Conservation (phyloP, 306 rosid genomes). For the Parietaria judaica region DNA sequence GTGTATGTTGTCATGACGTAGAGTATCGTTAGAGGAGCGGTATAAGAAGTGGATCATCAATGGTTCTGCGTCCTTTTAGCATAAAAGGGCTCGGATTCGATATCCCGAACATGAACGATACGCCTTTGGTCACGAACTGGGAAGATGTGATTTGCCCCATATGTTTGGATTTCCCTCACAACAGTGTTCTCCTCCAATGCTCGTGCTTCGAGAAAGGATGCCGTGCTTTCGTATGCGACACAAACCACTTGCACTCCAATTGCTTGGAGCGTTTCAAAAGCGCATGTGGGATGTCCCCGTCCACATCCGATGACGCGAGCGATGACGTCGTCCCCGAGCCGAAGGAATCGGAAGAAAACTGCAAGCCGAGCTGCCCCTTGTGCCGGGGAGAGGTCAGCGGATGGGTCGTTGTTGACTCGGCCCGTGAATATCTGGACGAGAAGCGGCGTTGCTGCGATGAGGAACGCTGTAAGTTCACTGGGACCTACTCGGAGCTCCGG, state of each 20-base stretch:
- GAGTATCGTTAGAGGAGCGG: too few relatives aligned
- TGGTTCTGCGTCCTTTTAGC: slow-evolving; percentile 18
- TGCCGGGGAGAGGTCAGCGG: slow-evolving; percentile 91
- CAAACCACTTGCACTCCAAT: slow-evolving; percentile 77
- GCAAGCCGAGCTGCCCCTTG: slow-evolving; percentile 72
- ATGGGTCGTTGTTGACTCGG: slow-evolving; percentile 65
- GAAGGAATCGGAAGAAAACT: slow-evolving; percentile 32
- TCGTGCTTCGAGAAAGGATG: slow-evolving; percentile 78
- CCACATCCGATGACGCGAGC: slow-evolving; percentile 27
- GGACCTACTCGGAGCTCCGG: slow-evolving; percentile 69
- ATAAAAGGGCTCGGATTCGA: slow-evolving; percentile 16
- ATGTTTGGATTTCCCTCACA: slow-evolving; percentile 94
- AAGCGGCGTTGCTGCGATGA: slow-evolving; percentile 87
- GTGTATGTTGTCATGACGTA: too few relatives aligned
- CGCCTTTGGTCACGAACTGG: slow-evolving; percentile 49
- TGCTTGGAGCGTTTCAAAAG: slow-evolving; percentile 85
- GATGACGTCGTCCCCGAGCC: slow-evolving; percentile 28
- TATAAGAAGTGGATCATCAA: slow-evolving; percentile 2
- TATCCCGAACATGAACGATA: slow-evolving; percentile 20
- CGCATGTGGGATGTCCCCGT: slow-evolving; percentile 49
- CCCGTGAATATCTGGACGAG: slow-evolving; percentile 59
- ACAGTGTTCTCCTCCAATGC: slow-evolving; percentile 80
- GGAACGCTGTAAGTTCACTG: slow-evolving; percentile 54
- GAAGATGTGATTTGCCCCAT: slow-evolving; percentile 74
- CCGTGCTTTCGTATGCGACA: slow-evolving; percentile 82